phyloP scores from a whole-genome alignment of 1,284 basidiomycete species.

The Salmacisia buchloeana region DNA sequence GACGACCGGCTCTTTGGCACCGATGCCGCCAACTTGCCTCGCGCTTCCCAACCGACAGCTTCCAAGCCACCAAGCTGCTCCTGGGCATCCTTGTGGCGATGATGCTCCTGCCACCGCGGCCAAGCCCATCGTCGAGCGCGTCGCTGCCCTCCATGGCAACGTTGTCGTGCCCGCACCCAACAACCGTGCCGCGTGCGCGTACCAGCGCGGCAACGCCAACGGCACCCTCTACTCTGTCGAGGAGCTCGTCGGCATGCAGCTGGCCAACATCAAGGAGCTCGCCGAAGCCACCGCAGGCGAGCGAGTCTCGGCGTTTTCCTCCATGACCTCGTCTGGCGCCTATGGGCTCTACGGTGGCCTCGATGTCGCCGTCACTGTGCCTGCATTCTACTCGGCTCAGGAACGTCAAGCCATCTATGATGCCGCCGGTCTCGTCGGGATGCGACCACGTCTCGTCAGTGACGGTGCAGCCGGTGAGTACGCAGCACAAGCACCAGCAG shows the following conservation, averaged over 20 bases:
- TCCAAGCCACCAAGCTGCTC: conserved; percentile 79
- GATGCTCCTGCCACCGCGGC: background rate
- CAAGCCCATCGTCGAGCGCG: background rate
- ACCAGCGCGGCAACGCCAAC: background rate
- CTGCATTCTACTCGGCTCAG: conserved; percentile 56
- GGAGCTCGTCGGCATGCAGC: conserved; percentile 89
- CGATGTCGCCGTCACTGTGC: conserved; percentile 48
- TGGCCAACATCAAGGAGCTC: conserved; percentile 80
- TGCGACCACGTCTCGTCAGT: conserved; percentile 77
- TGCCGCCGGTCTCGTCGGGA: conserved; percentile 80
- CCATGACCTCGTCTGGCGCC: conserved; percentile 3
- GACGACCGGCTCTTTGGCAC: conserved; percentile 76
- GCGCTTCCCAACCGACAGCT: conserved; percentile 81
- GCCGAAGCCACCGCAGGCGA: conserved; percentile 67
- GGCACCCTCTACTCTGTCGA: conserved; percentile 58
- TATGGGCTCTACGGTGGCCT: conserved; percentile 25
- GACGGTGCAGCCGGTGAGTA: conserved; percentile 71
- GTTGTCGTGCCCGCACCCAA: background rate
- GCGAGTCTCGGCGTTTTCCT: conserved; percentile 28
- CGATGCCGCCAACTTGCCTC: conserved; percentile 82
- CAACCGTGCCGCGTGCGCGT: background rate
- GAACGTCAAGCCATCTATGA: conserved; percentile 75
- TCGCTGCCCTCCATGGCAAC: background rate
- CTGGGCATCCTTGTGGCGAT: conserved; percentile 56
- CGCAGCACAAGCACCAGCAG: background rate